Conservation (phyloP, 129 eudicot genomes). For the Lonicera japonica region DNA sequence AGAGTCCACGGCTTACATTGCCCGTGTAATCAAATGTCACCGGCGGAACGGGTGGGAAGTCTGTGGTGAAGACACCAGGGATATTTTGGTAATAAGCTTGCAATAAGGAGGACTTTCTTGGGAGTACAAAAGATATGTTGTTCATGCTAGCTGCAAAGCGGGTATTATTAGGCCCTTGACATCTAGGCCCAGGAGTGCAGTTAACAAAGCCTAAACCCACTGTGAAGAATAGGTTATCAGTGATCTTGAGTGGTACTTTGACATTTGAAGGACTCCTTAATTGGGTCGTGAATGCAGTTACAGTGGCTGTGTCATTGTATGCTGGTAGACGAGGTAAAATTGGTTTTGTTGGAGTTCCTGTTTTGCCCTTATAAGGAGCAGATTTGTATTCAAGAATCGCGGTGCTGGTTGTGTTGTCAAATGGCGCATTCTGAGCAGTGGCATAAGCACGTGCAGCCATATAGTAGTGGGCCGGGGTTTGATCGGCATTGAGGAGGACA, state of each 20-base stretch:
- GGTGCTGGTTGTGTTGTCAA: constrained; percentile 79
- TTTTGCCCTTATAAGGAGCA: constrained; percentile 23
- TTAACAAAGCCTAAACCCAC: constrained; percentile 57
- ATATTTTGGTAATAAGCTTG: constrained; percentile 60
- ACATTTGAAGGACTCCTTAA: constrained; percentile 43
- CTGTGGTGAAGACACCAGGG: constrained; percentile 56
- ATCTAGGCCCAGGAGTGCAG: constrained; percentile 59
- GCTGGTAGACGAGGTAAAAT: constrained; percentile 58
- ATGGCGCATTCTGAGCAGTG: constrained; percentile 47
- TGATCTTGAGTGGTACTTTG: constrained; percentile 46
- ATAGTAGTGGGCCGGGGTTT: constrained; percentile 66
- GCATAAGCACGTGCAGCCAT: constrained; percentile 85
- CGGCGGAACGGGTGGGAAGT: constrained; percentile 69
- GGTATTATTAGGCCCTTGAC: constrained; percentile 80
- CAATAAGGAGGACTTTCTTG: constrained; percentile 47
- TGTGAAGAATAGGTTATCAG: constrained; percentile 48
- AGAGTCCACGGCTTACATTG: constrained; percentile 56
- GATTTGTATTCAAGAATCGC: constrained; percentile 66
- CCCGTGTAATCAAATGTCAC: constrained; percentile 68
- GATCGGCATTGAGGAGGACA: constrained; percentile 71
- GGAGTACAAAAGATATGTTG: constrained; percentile 65
- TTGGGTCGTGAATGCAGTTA: constrained; percentile 42
- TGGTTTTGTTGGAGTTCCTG: constrained; percentile 16
- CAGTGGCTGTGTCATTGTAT: constrained; percentile 67
- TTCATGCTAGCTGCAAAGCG: constrained; percentile 84